Percentiles rank a stretch among this genome's conserved stretches.
phyloP scores from a whole-genome alignment of 164 flowering plant genomes.

The Cinnamomum micranthum region DNA sequence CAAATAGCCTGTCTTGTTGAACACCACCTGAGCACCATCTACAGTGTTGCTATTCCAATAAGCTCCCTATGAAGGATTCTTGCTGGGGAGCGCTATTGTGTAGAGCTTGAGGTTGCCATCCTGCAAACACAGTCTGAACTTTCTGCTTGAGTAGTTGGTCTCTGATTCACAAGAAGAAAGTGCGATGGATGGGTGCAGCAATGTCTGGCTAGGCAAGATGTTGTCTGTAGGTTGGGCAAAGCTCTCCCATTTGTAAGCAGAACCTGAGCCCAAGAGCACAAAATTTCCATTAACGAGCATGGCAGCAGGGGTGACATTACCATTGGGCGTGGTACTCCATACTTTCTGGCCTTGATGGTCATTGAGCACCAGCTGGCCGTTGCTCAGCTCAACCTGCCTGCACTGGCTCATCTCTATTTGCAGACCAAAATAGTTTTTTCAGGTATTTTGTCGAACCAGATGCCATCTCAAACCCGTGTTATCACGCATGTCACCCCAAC shows the following conservation, averaged over 20 bases:
- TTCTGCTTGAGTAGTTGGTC: slow-evolving; percentile 32
- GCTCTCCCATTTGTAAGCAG: background rate
- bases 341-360: slow-evolving; percentile 1
- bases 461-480: background rate
- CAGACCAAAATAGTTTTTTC: slow-evolving; percentile 11
- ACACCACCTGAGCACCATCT: slow-evolving; percentile 23
- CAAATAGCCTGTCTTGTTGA: slow-evolving; percentile 30
- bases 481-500: too few species aligned
- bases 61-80: background rate
- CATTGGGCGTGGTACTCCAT: background rate
- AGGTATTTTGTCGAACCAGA: slow-evolving; percentile 6
- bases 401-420: slow-evolving; percentile 2
- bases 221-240: background rate
- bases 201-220: slow-evolving; percentile 15
- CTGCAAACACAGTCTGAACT: slow-evolving; percentile 25
- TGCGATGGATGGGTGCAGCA: background rate
- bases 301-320: slow-evolving; percentile 1
- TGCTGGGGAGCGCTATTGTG: slow-evolving; percentile 13
- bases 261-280: background rate
- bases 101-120: slow-evolving; percentile 38
- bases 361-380: background rate
- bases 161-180: slow-evolving; percentile 23
- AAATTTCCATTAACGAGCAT: slow-evolving; percentile 7
- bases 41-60: slow-evolving; percentile 12
- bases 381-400: background rate